Evolutionary conservation across 257 asterid genomes (phyloP), one percentile per base, ranked within the genome.

Genomic region (Buddleja alternifolia): DNA sequence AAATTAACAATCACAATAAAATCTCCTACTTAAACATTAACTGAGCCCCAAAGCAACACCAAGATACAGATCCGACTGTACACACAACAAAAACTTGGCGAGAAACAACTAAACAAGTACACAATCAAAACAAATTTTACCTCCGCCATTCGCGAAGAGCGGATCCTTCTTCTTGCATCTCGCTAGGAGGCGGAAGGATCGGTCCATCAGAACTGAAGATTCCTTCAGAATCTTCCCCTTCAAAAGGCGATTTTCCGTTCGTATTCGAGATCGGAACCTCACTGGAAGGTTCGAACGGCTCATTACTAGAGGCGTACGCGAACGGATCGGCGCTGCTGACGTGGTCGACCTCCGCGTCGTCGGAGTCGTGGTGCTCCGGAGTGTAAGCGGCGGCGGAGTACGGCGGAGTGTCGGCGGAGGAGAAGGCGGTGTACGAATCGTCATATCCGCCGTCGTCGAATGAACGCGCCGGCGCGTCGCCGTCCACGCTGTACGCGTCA

Each of bases 131-230:
- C 58, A 42, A 69, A 81, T 11, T 88, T 73, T 25, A 89, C 96
- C 96, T 83, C 65, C 96, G 86, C 98, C 98, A 92, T 73, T 92
- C 96, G 12, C 92, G 92, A 77, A 92, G 90, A 58, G 86, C 96
- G 64, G 71, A 81, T 55, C 96, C 94, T 82, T 92, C 92, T 48
- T 92, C 98, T 14, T 77, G 94, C 95, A 90, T 85, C 72, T 88
- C 92, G 73, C 48, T 70, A 24, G 95, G 95, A 70, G 97, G 95
- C 51, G 91, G 97, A 42, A 92, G 97, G 46, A 88, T 69, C 55
- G 97, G 88, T 7, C 97, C 97, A 58, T 86, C 97, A 21, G 95
- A 87, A 75, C 87, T 84, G 80, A 89, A 92, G 17, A 92, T 44
- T 19, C 86, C 96, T 52, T 89, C 94, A 25, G 87, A 61, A 76